Conservation (phyloP, 495 filamentous ascomycete genomes). For the Aspergillus bertholletiae region DNA sequence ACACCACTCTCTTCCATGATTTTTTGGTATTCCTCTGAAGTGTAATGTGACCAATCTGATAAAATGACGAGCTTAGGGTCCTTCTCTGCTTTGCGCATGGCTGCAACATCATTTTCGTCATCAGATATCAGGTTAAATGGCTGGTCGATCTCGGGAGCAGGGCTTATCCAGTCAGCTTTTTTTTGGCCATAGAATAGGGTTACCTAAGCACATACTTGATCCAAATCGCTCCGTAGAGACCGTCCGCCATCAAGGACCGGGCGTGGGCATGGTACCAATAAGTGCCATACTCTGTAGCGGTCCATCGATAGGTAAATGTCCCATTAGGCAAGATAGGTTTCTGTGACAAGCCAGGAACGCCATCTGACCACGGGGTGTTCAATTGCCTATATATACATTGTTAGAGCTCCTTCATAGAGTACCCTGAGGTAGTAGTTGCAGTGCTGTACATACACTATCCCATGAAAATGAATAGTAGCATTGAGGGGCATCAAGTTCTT, state of each 20-base stretch:
- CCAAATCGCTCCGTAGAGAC: constrained; percentile 47
- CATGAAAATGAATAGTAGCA: constrained; percentile 48
- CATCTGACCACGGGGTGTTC: constrained; percentile 45
- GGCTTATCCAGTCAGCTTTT: constrained; percentile 17
- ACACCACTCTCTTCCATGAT: constrained; percentile 33
- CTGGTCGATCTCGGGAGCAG: constrained; percentile 21
- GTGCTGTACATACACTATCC: constrained; percentile 18
- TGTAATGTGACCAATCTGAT: constrained; percentile 52
- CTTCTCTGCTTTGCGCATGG: constrained; percentile 38
- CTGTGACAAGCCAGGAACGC: constrained; percentile 48
- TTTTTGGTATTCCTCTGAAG: constrained; percentile 38
- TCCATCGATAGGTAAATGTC: constrained; percentile 44
- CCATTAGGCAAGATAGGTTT: constrained; percentile 40
- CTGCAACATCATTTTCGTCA: constrained; percentile 24
- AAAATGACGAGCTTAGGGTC: constrained; percentile 38
- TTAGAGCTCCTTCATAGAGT: not conserved
- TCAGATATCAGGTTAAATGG: constrained; percentile 41
- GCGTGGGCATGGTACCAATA: constrained; percentile 55
- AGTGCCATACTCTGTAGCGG: constrained; percentile 45
- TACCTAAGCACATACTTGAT: constrained; percentile 3
- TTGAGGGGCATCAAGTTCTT: constrained; percentile 49
- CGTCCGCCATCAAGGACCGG: constrained; percentile 46
- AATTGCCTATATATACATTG: constrained; percentile 3
- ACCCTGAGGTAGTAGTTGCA: not conserved
- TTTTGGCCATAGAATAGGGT: not conserved